Evolutionary conservation across 306 rosid species (phyloP).

Genomic region (Lathyrus tuberosus): DNA sequence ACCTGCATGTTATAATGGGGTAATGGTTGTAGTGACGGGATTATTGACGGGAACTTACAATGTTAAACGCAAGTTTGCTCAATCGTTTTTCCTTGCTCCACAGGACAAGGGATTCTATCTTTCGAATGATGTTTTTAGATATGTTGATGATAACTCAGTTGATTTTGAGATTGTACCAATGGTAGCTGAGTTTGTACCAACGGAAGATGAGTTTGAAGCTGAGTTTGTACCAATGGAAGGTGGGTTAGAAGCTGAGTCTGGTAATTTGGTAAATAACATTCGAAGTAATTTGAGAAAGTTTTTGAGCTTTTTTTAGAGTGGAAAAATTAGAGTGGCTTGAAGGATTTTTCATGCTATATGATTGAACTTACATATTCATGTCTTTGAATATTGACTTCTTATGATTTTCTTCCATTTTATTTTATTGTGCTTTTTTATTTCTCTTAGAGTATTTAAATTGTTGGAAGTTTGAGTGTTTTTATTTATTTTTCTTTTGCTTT

Average conservation of each 20-base stretch:
- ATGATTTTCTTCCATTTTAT: not conserved
- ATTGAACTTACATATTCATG: not conserved
- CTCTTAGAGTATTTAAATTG: not conserved
- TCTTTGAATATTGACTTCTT: not conserved
- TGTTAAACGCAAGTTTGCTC: constrained; percentile 57
- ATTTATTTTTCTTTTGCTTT: constrained; percentile 22
- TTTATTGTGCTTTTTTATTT: not conserved
- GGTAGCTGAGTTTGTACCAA: no score
- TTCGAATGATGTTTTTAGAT: constrained; percentile 72
- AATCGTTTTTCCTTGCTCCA: constrained; percentile 79
- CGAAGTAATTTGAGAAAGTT: not conserved
- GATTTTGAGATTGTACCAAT: constrained; percentile 42
- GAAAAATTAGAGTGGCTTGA: not conserved
- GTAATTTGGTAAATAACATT: constrained; percentile 51
- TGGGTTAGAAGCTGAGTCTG: constrained; percentile 42
- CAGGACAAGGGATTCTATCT: constrained; percentile 70
- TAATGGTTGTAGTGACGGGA: constrained; percentile 75
- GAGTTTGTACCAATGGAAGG: no score
- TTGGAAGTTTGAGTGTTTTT: not conserved
- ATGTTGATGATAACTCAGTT: constrained; percentile 49
- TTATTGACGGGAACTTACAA: constrained; percentile 55
- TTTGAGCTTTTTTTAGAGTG: not conserved
- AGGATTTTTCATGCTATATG: not conserved
- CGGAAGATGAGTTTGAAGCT: no score
- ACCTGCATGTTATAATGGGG: constrained; percentile 61